Evolutionary conservation across 2,329 filamentous ascomycete genomes (phyloP).

Genomic region (Cytospora mali): DNA sequence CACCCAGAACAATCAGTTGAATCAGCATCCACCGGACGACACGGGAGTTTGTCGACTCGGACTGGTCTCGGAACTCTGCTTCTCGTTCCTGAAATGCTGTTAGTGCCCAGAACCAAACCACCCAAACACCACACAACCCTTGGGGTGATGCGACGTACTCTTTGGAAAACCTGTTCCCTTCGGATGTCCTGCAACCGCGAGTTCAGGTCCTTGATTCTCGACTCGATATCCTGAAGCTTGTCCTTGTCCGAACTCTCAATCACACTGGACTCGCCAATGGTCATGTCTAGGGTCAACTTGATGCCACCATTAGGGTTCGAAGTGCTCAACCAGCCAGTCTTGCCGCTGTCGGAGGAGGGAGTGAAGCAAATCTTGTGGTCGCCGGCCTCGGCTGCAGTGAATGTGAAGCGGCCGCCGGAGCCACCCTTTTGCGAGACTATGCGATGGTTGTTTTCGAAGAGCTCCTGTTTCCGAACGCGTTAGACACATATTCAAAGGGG

Average conservation of each 20-base stretch:
- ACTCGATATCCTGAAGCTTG: constrained; percentile 87
- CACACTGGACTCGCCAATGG: constrained; percentile 90
- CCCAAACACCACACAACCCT: not conserved
- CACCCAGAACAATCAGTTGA: constrained; percentile 79
- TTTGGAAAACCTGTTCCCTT: constrained; percentile 94
- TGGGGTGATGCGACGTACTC: constrained; percentile 57
- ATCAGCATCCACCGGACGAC: constrained; percentile 94
- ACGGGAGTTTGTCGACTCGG: constrained; percentile 86
- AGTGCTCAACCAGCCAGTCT: constrained; percentile 71
- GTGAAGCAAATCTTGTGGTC: constrained; percentile 96
- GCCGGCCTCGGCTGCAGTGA: constrained; percentile 91
- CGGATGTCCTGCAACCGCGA: constrained; percentile 83
- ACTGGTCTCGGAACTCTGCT: constrained; percentile 97
- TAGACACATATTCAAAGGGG: constrained; percentile 6
- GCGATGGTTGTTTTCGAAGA: constrained; percentile 97
- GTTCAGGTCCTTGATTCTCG: constrained; percentile 88
- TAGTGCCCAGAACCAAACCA: constrained; percentile 11
- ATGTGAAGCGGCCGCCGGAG: constrained; percentile 83
- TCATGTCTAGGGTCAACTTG: constrained; percentile 83
- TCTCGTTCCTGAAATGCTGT: constrained; percentile 76
- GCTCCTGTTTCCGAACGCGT: constrained; percentile 61
- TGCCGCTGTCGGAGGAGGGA: constrained; percentile 72
- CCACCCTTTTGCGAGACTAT: constrained; percentile 85
- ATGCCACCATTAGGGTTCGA: constrained; percentile 72
- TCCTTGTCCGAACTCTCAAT: constrained; percentile 93